A percentile compares a stretch with the other conserved stretches of the same genome.
Evolutionary conservation across 2,329 filamentous ascomycete genomes (phyloP).

Genomic region (Rugonectria rugulosa): DNA sequence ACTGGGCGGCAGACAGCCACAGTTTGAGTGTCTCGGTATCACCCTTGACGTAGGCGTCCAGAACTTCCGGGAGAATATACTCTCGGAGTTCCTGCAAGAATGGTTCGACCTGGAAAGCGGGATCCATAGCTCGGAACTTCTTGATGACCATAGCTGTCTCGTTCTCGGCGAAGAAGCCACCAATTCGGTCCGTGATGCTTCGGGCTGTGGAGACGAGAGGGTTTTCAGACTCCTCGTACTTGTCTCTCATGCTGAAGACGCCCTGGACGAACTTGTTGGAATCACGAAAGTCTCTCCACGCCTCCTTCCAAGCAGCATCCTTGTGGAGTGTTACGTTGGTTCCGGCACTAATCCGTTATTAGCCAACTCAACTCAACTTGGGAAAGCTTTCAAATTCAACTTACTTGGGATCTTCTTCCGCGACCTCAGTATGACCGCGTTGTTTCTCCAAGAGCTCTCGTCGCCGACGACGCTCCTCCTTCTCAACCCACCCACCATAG

Average conservation of each 20-base stretch:
- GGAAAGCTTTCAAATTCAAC: constrained; percentile 45
- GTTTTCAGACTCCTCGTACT: constrained; percentile 97
- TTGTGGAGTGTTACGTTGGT: constrained; percentile 96
- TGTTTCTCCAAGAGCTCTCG: constrained; percentile 77
- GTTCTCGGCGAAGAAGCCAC: constrained; percentile 97
- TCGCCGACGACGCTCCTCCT: constrained; percentile 86
- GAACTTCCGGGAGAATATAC: constrained; percentile 95
- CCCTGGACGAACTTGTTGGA: constrained; percentile 87
- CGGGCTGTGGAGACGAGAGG: constrained; percentile 91
- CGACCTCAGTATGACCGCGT: constrained; percentile 61
- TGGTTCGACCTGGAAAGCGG: constrained; percentile 90
- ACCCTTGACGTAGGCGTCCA: constrained; percentile 98
- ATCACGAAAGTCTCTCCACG: constrained; percentile 96
- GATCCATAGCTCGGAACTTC: constrained; percentile 96
- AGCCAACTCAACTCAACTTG: constrained; percentile 40
- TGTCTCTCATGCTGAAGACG: constrained; percentile 83
- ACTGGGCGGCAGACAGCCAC: constrained; percentile 96
- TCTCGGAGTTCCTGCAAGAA: constrained; percentile 96
- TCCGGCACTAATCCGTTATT: constrained; percentile 77
- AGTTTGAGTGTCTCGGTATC: constrained; percentile 89
- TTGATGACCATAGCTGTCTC: constrained; percentile 98
- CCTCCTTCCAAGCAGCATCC: constrained; percentile 96
- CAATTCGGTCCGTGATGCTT: constrained; percentile 91
- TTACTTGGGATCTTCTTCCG: constrained; percentile 89
- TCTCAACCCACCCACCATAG: constrained; percentile 96